These are phyloP conservation scores for Curvularia hawaiiensis DNA, from an alignment of 2,329 filamentous ascomycete species.

Conservation along the genomic window DNA sequence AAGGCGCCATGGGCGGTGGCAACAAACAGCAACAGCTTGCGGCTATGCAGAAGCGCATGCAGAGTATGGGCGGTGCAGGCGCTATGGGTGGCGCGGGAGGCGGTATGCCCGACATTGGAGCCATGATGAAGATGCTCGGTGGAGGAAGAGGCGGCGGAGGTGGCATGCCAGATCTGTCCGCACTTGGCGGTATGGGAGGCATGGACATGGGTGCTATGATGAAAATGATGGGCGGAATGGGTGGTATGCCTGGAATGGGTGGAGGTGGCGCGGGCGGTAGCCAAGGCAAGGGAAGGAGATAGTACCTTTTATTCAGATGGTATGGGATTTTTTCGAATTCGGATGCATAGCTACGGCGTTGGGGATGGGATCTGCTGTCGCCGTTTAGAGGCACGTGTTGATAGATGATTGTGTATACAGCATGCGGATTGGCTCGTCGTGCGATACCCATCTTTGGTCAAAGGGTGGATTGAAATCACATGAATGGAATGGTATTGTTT, in stretches of 20 bases:
- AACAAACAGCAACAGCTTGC: constrained; percentile 94
- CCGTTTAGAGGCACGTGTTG: not conserved
- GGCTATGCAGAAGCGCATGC: constrained; percentile 94
- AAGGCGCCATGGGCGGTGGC: constrained; percentile 86
- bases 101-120: constrained; percentile 78
- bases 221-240: constrained; percentile 42
- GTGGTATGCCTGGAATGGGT: constrained; percentile 38
- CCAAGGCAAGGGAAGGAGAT: constrained; percentile 31
- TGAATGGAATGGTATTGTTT: not conserved
- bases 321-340: constrained; percentile 9
- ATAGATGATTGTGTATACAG: constrained; percentile 2
- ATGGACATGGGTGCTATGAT: constrained; percentile 46
- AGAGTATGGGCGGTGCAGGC: constrained; percentile 82
- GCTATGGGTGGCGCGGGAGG: constrained; percentile 61
- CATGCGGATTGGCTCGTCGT: not conserved
- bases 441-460: not conserved
- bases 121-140: constrained; percentile 91
- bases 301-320: constrained; percentile 8
- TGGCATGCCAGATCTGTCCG: constrained; percentile 67
- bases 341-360: constrained; percentile 18
- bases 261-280: constrained; percentile 17
- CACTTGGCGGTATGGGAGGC: constrained; percentile 60
- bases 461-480: not conserved
- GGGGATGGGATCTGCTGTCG: constrained; percentile 6
- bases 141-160: constrained; percentile 68